Evolutionary conservation across 768 basidiomycete species (phyloP), one percentile per base, ranked within the genome.

Genomic region (Hydnum rufescens): DNA sequence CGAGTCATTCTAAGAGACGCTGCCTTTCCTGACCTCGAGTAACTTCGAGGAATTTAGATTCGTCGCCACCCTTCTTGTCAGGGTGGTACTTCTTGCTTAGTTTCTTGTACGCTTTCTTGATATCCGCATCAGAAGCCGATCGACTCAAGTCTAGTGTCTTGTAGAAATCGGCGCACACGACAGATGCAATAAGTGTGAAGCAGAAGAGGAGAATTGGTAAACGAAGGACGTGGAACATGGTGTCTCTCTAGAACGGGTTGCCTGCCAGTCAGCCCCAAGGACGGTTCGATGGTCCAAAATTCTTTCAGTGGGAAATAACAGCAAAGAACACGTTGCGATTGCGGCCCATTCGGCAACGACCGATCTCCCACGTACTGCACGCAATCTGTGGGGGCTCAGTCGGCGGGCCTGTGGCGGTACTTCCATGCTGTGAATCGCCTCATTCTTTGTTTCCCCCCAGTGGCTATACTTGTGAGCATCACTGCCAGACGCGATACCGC

Each of bases 11-110:
- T 13, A 13, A 47, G 8, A n/a, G 46, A 34, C 5, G 39, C 18
- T 8, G 5, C 23, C 32, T 2, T 4, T 19, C 64, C 75, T 56
- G 60, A 90, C 90, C 89, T 60, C 81, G 77, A 19, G 89, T 82
- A 61, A 95, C 81, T 57, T 93, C 80, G 22, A 95, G 86, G 63
- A 97, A 97, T 62, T 73, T 82, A 52, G 75, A 75, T 61, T 89
- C 81, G 8, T 89, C 84, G 2, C 70, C 78, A 52, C 78, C 74
- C 16, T 92, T 95, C 71, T 93, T 95, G 71, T 99, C 93, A 0
- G 93, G 93, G 61, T 97, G 92, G 53, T 74, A 88, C 67, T 80
- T 86, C 60, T 78, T 78, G 64, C 86, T 87, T 18, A 92, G 70
- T 59, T 77, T 78, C 65, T 89, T 89, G 68, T 95, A 96, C 2